Evolutionary conservation across 208 protist species (phyloP), one percentile per base, ranked within the genome.

Genomic region (Novymonas esmeraldas): DNA sequence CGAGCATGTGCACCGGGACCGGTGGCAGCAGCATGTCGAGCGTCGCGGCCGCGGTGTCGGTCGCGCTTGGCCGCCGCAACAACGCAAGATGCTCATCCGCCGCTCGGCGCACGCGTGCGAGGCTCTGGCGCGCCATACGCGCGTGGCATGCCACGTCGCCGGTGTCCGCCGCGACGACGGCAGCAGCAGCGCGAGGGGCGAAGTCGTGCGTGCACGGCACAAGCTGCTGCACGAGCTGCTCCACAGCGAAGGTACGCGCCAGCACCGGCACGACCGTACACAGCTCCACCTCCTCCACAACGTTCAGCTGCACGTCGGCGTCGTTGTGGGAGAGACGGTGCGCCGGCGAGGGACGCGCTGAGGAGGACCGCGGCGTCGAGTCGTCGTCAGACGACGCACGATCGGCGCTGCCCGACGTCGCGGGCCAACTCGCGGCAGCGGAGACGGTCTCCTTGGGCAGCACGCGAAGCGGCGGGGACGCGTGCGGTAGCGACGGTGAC

Each of bases 241-340:
- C 75, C 18, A 78, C 41, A 3, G 78, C 68, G 63, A 88, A 86
- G 50, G 77, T 89, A 49, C 84, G 81, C 1, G 84, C 76, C 7
- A 94, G 70, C 3, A 89, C 13, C 7, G 85, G 82, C 2, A 85
- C 74, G 1, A 91, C 5, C 33, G 76, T 86, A 64, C 84, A 90
- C 49, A 89, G 71, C 31, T 82, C 64, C n/a, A 89, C 84, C 66
- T 87, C 80, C 55, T 94, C 87, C 41, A 85, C 45, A 16, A 90
- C 59, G 51, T 85, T 76, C 20, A 86, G 44, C 0, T 60, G 73
- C 24, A 68, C 78, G 46, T 87, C 78, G 2, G 52, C 54, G 38
- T 82, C 78, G 26, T 36, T 14, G 6, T 9, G 26, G 58, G 42
- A 14, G 14, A n/a, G 26, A 24, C 42, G 42, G 14, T 13, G 42